Evolutionary conservation across 2,329 filamentous ascomycete genomes (phyloP).

Genomic region (Myriosclerotinia scirpicola): DNA sequence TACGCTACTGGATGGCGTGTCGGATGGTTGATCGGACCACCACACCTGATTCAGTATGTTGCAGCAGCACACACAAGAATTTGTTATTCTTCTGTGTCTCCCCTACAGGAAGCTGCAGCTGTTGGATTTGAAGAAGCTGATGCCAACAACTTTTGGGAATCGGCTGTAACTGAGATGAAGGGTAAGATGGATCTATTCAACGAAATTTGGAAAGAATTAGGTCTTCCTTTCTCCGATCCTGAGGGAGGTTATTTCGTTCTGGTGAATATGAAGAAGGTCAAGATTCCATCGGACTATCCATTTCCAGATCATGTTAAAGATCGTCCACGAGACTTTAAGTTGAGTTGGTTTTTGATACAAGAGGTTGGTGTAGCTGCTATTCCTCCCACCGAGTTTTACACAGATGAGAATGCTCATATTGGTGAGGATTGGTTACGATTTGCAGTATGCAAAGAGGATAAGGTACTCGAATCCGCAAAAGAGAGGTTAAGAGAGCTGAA

Average conservation of each 20-base stretch:
- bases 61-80: slow-evolving; percentile 92
- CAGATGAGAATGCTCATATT: slow-evolving; percentile 75
- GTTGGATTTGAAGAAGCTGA: slow-evolving; percentile 94
- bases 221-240: slow-evolving; percentile 65
- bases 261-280: slow-evolving; percentile 87
- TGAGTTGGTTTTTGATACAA: slow-evolving; percentile 95
- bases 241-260: slow-evolving; percentile 98
- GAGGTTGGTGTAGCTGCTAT: slow-evolving; percentile 95
- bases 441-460: slow-evolving; percentile 93
- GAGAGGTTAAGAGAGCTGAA: slow-evolving; percentile 55
- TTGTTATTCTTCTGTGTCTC: slow-evolving; percentile 91
- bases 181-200: slow-evolving; percentile 86
- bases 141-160: slow-evolving; percentile 80
- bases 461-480: slow-evolving; percentile 77
- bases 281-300: slow-evolving; percentile 77
- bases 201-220: slow-evolving; percentile 72
- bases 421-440: slow-evolving; percentile 94
- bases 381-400: slow-evolving; percentile 96
- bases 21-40: slow-evolving; percentile 86
- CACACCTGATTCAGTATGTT: slow-evolving; percentile 87
- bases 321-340: slow-evolving; percentile 88
- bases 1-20: slow-evolving; percentile 98
- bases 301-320: slow-evolving; percentile 87
- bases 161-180: slow-evolving; percentile 83
- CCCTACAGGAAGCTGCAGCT: slow-evolving; percentile 89